Base-by-base conservation (phyloP, 1,139 yeast species). In the Yamadazyma aaseri region DNA sequence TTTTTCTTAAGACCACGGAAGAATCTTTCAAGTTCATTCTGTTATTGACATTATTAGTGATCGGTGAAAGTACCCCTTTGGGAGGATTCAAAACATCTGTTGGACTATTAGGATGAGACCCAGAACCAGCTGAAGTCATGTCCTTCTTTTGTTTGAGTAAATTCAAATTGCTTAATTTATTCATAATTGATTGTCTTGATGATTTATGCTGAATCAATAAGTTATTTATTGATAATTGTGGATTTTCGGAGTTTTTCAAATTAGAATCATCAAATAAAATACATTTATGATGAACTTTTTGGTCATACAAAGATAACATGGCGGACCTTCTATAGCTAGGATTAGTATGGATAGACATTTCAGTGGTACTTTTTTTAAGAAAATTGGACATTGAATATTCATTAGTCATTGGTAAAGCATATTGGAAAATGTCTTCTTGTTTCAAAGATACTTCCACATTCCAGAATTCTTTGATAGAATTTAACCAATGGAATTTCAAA, bases 261-360 rank as follows among this genome's bases (percentile, higher is more conserved):
- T 38, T 55, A 27, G 44, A 45, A 30, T 63, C 65, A 35, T 63
- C 66, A 38, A 53, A 52, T 3, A 65, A 57, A n/a, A 66, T 46
- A 41, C 66, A 56, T 51, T 65, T 58, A 48, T 63, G 60, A 49
- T 60, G 61, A 23, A 56, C 55, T 38, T 58, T 56, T 40, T 55
- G 58, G 40, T 75, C 80, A 44, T 74, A 70, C 40, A 76, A 57
- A 5, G 78, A 72, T 33, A 76, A 59, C 67, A 76, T 73, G 4
- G 78, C 79, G 24, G 78, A 73, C 35, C 81, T 61, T 49, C 81
- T 62, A 44, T 63, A 68, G 8, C 77, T 65, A 2, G 81, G 77
- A 44, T 75, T 74, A 3, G 71, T 65, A 34, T 60, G 69, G 40
- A 76, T 51, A 4, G 73, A 65, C 39, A 57, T 49, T 39, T 67